phyloP scores from a whole-genome alignment of 1,284 basidiomycete genomes.

The Earliella scabrosa region DNA sequence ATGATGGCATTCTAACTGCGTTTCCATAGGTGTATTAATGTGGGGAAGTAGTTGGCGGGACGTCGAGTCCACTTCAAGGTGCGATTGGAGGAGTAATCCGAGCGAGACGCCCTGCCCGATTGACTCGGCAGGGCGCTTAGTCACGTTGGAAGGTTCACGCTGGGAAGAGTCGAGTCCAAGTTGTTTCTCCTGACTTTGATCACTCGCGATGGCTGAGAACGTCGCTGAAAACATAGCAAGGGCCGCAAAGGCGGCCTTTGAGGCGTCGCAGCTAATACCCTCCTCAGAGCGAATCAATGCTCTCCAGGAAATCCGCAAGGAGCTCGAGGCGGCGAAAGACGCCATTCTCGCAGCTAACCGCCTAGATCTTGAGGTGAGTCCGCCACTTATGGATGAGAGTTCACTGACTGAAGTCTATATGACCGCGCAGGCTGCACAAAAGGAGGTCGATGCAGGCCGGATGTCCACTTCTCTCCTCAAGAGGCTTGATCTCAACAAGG shows the following conservation, averaged over 20 bases:
- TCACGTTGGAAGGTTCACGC: no score
- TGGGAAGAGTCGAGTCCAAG: no score
- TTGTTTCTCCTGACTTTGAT: no score
- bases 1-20: no score
- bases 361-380: slow-evolving; percentile 81
- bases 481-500: slow-evolving; percentile 83
- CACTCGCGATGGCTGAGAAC: no score
- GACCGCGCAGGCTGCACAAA: slow-evolving; percentile 66
- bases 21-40: no score
- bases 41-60: no score
- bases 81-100: no score
- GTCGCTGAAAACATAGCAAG: slow-evolving; percentile 60
- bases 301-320: slow-evolving; percentile 68
- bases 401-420: neutral
- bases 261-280: slow-evolving; percentile 81
- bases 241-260: slow-evolving; percentile 82
- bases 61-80: no score
- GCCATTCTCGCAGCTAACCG: slow-evolving; percentile 82
- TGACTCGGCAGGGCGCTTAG: no score
- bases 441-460: slow-evolving; percentile 79
- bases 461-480: slow-evolving; percentile 85
- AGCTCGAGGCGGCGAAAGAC: slow-evolving; percentile 65
- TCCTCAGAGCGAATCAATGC: slow-evolving; percentile 72
- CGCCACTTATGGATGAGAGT: slow-evolving; percentile 5
- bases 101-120: no score